Evolutionary conservation across 2,329 filamentous ascomycete genomes (phyloP), one percentile per base, ranked within the genome.

Genomic region (Ophiostoma montium): DNA sequence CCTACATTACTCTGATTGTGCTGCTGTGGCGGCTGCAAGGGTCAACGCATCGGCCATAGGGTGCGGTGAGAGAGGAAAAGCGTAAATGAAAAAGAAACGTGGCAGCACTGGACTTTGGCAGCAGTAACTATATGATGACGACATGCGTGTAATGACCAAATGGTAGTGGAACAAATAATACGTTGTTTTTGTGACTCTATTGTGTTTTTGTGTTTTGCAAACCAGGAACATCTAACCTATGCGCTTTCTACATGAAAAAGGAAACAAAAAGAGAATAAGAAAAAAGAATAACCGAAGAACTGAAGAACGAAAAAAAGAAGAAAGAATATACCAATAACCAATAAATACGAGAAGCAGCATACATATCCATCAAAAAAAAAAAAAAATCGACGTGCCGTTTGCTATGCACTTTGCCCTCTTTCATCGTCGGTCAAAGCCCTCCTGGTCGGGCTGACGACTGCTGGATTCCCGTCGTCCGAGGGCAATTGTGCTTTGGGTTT

Each of bases 1-100:
- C 77, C 5, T 82, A 82, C 60, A 57, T 74, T 7, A 71, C 69
- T 33, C 62, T 82, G 56, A 61, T 81, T 56, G 67, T 75, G 23
- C 61, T 82, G 56, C 11, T 57, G 13, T 47, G 50, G 36, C 50
- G 43, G 30, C 27, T 57, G 38, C 33, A 48, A 12, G 48, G 11
- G 16, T 32, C 27, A 16, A 32, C 30, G 31, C 11, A 31, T 8
- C 23, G 23, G 23, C 23, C 23, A 27, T 27, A 27, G 23, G 5
- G 23, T 27, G 23, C 8, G 23, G 23, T 27, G n/a, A n/a, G n/a
- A n/a, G n/a, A n/a, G n/a, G n/a, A n/a, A n/a, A n/a, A n/a, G n/a
- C n/a, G n/a, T n/a, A n/a, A n/a, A n/a, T n/a, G n/a, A n/a, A n/a
- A n/a, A n/a, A n/a, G n/a, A n/a, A n/a, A n/a, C n/a, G n/a, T n/a